phyloP scores from a whole-genome alignment of 177 flowering plant genomes.

The Telopea speciosissima region DNA sequence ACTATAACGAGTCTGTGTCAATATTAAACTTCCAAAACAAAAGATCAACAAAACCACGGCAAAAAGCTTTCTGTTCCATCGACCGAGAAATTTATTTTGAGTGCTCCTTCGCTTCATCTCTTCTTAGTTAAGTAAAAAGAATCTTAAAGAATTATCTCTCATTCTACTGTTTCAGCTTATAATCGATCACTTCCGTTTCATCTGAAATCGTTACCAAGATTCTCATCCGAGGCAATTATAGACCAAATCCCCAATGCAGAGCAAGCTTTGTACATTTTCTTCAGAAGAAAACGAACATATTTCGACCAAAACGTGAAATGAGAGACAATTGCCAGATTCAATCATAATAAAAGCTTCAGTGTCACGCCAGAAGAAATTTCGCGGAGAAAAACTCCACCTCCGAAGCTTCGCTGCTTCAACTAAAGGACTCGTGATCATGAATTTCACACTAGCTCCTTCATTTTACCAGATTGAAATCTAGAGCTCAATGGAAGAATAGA shows the following conservation, averaged over 20 bases:
- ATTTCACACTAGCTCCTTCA: background rate
- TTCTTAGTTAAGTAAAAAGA: constrained; percentile 7
- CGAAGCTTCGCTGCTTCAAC: background rate
- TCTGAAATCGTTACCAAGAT: too few species aligned
- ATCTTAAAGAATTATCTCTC: background rate
- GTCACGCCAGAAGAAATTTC: background rate
- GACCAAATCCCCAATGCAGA: background rate
- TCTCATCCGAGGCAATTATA: background rate
- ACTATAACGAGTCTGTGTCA: constrained; percentile 48
- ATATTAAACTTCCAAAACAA: constrained; percentile 47
- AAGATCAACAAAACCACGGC: constrained; percentile 34
- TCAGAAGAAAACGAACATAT: background rate
- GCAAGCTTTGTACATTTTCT: background rate
- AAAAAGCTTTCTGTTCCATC: constrained; percentile 58
- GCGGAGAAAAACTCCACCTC: background rate
- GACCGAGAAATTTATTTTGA: constrained; percentile 31
- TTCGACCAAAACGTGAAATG: background rate
- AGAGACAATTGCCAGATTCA: background rate
- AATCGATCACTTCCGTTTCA: background rate
- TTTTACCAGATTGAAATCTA: background rate
- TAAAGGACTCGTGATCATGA: constrained; percentile 1
- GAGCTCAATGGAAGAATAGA: background rate
- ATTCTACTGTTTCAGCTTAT: background rate
- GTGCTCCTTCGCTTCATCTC: constrained; percentile 41
- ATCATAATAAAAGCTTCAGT: background rate